phyloP scores from a whole-genome alignment of 1,284 basidiomycete species.

The Mycosarcoma mackinlayi region DNA sequence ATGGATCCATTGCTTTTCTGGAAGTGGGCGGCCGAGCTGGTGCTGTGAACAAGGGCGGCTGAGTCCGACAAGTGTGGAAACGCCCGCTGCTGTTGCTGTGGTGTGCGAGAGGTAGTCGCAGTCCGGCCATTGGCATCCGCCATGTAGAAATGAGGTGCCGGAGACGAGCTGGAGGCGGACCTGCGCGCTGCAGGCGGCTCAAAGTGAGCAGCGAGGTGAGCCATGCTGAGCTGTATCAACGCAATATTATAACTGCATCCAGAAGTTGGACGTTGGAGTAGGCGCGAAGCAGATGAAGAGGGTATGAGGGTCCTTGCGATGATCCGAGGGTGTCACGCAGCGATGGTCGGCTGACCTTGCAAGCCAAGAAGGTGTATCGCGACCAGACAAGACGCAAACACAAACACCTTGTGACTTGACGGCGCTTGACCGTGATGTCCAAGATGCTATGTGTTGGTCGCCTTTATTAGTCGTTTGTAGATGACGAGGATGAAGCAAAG shows the following conservation, averaged over 20 bases:
- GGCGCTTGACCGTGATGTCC: neutral
- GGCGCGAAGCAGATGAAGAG: no score
- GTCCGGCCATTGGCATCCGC: slow-evolving; percentile 7
- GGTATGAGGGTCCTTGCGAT: neutral
- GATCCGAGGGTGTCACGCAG: neutral
- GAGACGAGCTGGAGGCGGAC: slow-evolving; percentile 12
- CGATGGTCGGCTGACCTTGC: neutral
- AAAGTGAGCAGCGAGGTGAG: slow-evolving; percentile 44
- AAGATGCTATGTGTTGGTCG: slow-evolving; percentile 13
- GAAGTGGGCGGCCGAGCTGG: slow-evolving; percentile 7
- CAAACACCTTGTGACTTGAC: slow-evolving; percentile 14
- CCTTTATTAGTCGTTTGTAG: slow-evolving; percentile 10
- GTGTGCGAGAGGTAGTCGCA: slow-evolving; percentile 15
- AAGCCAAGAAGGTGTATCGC: neutral
- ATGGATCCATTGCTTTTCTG: slow-evolving; percentile 7
- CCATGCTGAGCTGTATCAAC: slow-evolving; percentile 18
- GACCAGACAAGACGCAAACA: neutral
- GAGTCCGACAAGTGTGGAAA: slow-evolving; percentile 29
- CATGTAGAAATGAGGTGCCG: slow-evolving; percentile 23
- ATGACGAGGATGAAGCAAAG: neutral
- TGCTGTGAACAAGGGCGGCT: slow-evolving; percentile 13
- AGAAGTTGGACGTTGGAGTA: no score
- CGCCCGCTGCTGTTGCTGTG: slow-evolving; percentile 16
- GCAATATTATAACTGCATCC: neutral
- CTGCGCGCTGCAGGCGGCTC: slow-evolving; percentile 29